These are phyloP conservation scores for Venturia pyrina DNA, from an alignment of 2,329 filamentous ascomycete genomes.

Conservation along the genomic window DNA sequence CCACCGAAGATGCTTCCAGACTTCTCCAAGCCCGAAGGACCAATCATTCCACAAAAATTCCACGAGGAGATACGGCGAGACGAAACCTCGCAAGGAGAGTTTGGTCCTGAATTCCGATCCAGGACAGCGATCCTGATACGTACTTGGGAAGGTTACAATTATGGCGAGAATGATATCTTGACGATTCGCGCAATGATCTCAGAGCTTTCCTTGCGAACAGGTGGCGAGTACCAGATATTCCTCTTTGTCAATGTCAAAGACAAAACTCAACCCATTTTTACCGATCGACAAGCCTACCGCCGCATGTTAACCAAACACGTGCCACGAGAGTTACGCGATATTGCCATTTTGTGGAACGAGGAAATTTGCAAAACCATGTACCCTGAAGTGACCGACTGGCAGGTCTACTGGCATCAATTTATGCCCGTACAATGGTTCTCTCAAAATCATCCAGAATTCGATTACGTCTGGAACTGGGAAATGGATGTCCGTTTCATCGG, in stretches of 20 bases:
- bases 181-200: slow-evolving; percentile 36
- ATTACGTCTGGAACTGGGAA: slow-evolving; percentile 79
- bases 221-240: slow-evolving; percentile 39
- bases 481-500: slow-evolving; percentile 72
- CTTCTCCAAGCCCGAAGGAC: slow-evolving; percentile 10
- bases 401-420: slow-evolving; percentile 50
- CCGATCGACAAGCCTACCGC: slow-evolving; percentile 49
- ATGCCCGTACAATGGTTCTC: slow-evolving; percentile 67
- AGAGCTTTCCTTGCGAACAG: slow-evolving; percentile 35
- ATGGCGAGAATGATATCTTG: slow-evolving; percentile 36
- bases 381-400: slow-evolving; percentile 38
- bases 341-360: slow-evolving; percentile 67
- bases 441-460: slow-evolving; percentile 66
- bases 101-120: slow-evolving; percentile 23
- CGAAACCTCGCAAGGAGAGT: slow-evolving; percentile 16
- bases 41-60: background rate
- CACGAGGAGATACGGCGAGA: slow-evolving; percentile 20
- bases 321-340: slow-evolving; percentile 58
- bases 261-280: slow-evolving; percentile 46
- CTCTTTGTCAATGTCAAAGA: slow-evolving; percentile 43
- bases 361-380: slow-evolving; percentile 38
- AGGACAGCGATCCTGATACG: slow-evolving; percentile 38
- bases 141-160: slow-evolving; percentile 37
- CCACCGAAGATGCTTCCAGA: slow-evolving; percentile 3
- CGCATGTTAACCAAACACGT: slow-evolving; percentile 52